phyloP scores from a whole-genome alignment of 257 asterid species.

The Buddleja alternifolia region DNA sequence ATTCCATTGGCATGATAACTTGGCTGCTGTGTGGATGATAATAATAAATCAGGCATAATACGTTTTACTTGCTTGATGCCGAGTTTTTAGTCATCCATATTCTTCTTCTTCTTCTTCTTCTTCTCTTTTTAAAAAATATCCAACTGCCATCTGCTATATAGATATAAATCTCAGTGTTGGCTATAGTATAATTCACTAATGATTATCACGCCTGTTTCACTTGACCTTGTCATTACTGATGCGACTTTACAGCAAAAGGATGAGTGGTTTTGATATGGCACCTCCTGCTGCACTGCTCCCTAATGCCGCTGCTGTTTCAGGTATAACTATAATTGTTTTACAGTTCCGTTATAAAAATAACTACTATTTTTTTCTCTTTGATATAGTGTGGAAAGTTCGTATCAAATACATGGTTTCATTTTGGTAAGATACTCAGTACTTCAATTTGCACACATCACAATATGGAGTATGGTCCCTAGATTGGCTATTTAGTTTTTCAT shows the following conservation, averaged over 20 bases:
- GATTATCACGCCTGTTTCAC: conserved; percentile 30
- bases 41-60: neutral
- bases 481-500: conserved; percentile 47
- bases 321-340: conserved; percentile 46
- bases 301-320: conserved; percentile 57
- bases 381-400: conserved; percentile 82
- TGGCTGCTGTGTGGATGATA: neutral
- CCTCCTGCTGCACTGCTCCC: conserved; percentile 81
- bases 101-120: conserved; percentile 63
- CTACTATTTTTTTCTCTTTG: conserved; percentile 49
- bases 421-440: conserved; percentile 82
- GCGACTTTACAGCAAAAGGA: conserved; percentile 78
- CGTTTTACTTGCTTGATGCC: neutral
- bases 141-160: conserved; percentile 62
- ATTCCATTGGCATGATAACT: neutral
- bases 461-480: conserved; percentile 50
- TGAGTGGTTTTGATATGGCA: conserved; percentile 98
- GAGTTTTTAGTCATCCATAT: neutral
- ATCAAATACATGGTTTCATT: conserved; percentile 74
- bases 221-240: conserved; percentile 37
- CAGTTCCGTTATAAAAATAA: conserved; percentile 32
- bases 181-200: neutral
- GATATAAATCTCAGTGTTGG: conserved; percentile 29
- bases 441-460: conserved; percentile 42
- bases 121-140: conserved; percentile 58